These are phyloP conservation scores for Hypoxylon perforatum DNA, from an alignment of 495 filamentous ascomycete genomes.

Conservation along the genomic window DNA sequence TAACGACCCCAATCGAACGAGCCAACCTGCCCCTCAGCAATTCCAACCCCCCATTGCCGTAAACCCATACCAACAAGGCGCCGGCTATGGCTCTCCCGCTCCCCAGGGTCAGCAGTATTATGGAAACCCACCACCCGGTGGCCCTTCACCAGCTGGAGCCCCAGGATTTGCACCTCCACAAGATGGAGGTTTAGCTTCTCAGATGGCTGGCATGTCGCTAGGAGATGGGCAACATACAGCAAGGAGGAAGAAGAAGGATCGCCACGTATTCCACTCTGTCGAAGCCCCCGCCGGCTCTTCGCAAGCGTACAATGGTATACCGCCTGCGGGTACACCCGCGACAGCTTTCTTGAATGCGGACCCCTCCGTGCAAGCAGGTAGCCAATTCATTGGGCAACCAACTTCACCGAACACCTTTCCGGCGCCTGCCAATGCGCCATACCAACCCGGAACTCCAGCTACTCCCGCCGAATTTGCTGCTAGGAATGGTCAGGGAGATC, in stretches of 20 bases:
- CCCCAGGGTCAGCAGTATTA: slow-evolving; percentile 52
- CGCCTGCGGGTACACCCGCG: slow-evolving; percentile 66
- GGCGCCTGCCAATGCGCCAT: slow-evolving; percentile 67
- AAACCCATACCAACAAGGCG: slow-evolving; percentile 72
- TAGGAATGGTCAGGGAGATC: slow-evolving; percentile 53
- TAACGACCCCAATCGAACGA: slow-evolving; percentile 67
- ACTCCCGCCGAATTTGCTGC: slow-evolving; percentile 69
- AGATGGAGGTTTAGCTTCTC: slow-evolving; percentile 75
- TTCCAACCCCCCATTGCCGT: slow-evolving; percentile 62
- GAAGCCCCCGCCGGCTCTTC: slow-evolving; percentile 74
- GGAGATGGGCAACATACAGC: slow-evolving; percentile 62
- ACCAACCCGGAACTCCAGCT: slow-evolving; percentile 64
- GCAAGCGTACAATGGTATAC: slow-evolving; percentile 72
- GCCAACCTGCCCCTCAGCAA: slow-evolving; percentile 68
- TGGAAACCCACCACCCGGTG: slow-evolving; percentile 46
- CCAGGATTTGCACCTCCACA: slow-evolving; percentile 51
- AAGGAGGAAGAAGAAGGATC: slow-evolving; percentile 88
- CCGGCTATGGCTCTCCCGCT: slow-evolving; percentile 54
- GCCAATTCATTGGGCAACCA: slow-evolving; percentile 43
- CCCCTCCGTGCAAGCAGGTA: slow-evolving; percentile 45
- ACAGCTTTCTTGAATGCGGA: slow-evolving; percentile 80
- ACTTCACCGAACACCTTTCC: slow-evolving; percentile 63
- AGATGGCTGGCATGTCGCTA: slow-evolving; percentile 86
- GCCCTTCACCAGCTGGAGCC: slow-evolving; percentile 47
- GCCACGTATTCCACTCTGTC: slow-evolving; percentile 91